Base-by-base conservation (phyloP, 2,329 filamentous ascomycete genomes). In the Fonsecaea monophora region DNA sequence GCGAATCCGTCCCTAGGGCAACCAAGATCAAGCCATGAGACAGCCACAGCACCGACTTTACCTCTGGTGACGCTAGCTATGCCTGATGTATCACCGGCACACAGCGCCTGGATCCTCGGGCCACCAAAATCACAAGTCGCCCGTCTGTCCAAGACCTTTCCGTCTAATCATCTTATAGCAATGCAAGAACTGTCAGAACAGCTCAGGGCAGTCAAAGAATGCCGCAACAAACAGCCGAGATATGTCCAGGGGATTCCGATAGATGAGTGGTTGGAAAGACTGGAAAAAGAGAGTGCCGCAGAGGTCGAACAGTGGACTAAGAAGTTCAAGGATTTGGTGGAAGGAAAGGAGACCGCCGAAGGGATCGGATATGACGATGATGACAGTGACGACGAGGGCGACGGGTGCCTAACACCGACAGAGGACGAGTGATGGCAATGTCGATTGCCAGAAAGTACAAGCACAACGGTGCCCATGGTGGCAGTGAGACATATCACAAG, bases 331-430 rank as follows among this genome's bases (percentile, higher is more conserved):
- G 58, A 37, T 37, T 21, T 65, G 18, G 58, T 18, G 9, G 42
- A 65, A 10, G 62, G 62, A 10, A 62, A 25, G 32, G 34, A 60
- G 37, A 56, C 35, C 4, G 30, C 40, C n/a, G 63, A 66, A 5
- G 34, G 32, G 54, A 53, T 60, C 38, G 60, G 59, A 34, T 68
- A 68, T 54, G 66, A 68, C 32, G 66, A 68, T 25, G 66, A 68
- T 2, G 66, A 68, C 2, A 64, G 60, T 55, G 66, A 57, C n/a
- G 38, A 53, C 15, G 60, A 64, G n/a, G 62, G 35, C 6, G 60
- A 50, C 40, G 10, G 18, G 5, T 64, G 63, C 42, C 45, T 42
- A 18, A 68, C 63, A 32, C 62, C 66, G 18, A 8, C 40, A 10
- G 48, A 64, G 10, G 66, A 58, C 25, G 63, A 62, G 30, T 32